Evolutionary conservation across 768 basidiomycete species (phyloP).

Genomic region (Tremella fuciformis): DNA sequence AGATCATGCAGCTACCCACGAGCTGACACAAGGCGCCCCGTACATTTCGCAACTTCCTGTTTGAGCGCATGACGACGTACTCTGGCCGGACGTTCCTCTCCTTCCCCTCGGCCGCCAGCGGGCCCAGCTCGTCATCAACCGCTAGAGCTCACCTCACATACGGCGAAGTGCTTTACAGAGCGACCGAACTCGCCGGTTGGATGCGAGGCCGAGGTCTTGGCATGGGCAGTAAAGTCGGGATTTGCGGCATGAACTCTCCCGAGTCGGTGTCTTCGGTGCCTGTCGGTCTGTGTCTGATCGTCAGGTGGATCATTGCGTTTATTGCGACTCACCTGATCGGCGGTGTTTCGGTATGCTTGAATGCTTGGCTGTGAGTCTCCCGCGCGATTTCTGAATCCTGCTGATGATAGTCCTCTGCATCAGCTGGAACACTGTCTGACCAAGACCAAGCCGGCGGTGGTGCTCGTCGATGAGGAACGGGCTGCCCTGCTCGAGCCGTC

Average conservation of each 20-base stretch:
- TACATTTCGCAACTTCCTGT: slow-evolving; percentile 38
- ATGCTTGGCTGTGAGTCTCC: slow-evolving; percentile 45
- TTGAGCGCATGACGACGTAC: slow-evolving; percentile 22
- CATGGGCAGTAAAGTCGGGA: slow-evolving; percentile 36
- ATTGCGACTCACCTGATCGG: slow-evolving; percentile 43
- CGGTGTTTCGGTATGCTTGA: slow-evolving; percentile 34
- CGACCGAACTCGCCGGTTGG: slow-evolving; percentile 28
- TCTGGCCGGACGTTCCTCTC: slow-evolving; percentile 36
- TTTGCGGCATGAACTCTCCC: slow-evolving; percentile 37
- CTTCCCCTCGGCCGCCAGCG: slow-evolving; percentile 13
- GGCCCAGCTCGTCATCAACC: neutral
- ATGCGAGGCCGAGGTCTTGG: slow-evolving; percentile 33
- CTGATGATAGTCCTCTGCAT: slow-evolving; percentile 26
- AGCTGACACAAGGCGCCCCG: neutral
- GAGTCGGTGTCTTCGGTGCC: slow-evolving; percentile 21
- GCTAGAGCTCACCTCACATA: slow-evolving; percentile 26
- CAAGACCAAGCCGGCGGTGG: slow-evolving; percentile 25
- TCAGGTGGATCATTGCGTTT: slow-evolving; percentile 38
- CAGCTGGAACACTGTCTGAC: slow-evolving; percentile 27
- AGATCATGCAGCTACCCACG: neutral
- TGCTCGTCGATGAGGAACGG: slow-evolving; percentile 36
- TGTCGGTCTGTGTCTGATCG: slow-evolving; percentile 6
- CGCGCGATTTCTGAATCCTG: neutral
- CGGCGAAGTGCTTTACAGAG: slow-evolving; percentile 25
- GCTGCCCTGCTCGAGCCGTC: slow-evolving; percentile 21